Evolutionary conservation across 2,329 filamentous ascomycete species (phyloP).

Genomic region (Fusarium sp.): DNA sequence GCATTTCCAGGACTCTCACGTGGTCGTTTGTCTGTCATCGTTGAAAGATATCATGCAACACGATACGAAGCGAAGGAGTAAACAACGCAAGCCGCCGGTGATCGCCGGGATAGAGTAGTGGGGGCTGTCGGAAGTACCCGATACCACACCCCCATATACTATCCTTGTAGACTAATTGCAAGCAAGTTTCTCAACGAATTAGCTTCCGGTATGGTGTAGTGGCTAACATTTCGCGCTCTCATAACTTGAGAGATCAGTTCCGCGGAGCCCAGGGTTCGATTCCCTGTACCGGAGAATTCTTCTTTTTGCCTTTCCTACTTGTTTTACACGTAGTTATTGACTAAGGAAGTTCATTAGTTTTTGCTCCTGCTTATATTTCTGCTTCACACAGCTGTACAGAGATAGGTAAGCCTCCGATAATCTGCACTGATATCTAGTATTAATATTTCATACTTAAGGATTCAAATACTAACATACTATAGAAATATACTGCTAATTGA

Average conservation of each 20-base stretch:
- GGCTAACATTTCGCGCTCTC: slow-evolving; percentile 50
- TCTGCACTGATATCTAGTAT: no score
- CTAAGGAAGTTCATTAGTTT: no score
- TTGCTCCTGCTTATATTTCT: no score
- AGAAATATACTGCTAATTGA: no score
- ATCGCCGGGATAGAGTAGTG: no score
- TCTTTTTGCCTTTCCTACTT: not conserved
- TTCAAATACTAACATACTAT: no score
- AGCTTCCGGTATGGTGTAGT: slow-evolving; percentile 49
- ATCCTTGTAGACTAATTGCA: not conserved
- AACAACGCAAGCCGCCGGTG: slow-evolving; percentile 21
- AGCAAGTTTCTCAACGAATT: rapidly evolving
- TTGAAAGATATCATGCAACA: not conserved
- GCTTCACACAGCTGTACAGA: no score
- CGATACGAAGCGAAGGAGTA: not conserved
- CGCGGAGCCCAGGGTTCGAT: slow-evolving; percentile 45
- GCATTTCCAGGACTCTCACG: not conserved
- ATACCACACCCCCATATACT: rapidly evolving
- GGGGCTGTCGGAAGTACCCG: not conserved
- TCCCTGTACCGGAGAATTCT: slow-evolving; percentile 41
- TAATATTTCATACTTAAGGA: no score
- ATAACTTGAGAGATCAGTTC: slow-evolving; percentile 41
- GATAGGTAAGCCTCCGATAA: no score
- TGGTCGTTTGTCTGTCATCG: slow-evolving; percentile 12
- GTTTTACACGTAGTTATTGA: no score